Evolutionary conservation across 345 rosid species (phyloP).

Genomic region (Lepidium aucheri): DNA sequence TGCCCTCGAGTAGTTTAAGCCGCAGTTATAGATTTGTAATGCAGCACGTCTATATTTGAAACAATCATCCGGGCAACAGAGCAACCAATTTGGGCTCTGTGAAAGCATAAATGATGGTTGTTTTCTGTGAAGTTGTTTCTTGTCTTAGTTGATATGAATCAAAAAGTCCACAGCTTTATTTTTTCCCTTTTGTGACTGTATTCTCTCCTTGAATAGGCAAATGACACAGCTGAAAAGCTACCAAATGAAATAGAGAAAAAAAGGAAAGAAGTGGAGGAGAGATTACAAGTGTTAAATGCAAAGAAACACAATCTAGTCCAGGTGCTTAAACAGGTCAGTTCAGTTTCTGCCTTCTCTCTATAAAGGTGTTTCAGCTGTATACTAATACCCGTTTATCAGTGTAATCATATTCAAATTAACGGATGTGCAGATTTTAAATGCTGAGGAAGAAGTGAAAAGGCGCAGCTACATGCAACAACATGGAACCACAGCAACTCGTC

Average conservation of each 20-base stretch:
- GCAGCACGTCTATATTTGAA: not conserved
- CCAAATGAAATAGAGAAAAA: conserved; percentile 43
- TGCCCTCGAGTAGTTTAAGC: not conserved
- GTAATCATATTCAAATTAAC: not conserved
- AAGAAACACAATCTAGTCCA: conserved; percentile 87
- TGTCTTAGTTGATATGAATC: not conserved
- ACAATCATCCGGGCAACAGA: not conserved
- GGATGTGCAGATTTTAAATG: conserved; percentile 55
- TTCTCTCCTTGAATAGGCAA: conserved; percentile 25
- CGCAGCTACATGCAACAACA: conserved; percentile 38
- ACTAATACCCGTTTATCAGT: not conserved
- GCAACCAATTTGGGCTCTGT: not conserved
- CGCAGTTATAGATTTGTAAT: not conserved
- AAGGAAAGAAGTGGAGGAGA: conserved; percentile 63
- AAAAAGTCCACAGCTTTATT: not conserved
- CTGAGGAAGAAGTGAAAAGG: conserved; percentile 87
- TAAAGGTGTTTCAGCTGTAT: not conserved
- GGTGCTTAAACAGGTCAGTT: conserved; percentile 72
- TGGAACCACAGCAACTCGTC: conserved; percentile 37
- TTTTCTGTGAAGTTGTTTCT: not conserved
- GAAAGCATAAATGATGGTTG: not conserved
- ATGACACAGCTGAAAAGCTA: conserved; percentile 25
- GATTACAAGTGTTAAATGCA: conserved; percentile 58
- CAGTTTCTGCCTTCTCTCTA: not conserved
- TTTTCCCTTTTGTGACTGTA: not conserved